Evolutionary conservation across 176 grass and related monocot genomes (phyloP), one percentile per base, ranked within the genome.

Genomic region (Pharus latifolius): DNA sequence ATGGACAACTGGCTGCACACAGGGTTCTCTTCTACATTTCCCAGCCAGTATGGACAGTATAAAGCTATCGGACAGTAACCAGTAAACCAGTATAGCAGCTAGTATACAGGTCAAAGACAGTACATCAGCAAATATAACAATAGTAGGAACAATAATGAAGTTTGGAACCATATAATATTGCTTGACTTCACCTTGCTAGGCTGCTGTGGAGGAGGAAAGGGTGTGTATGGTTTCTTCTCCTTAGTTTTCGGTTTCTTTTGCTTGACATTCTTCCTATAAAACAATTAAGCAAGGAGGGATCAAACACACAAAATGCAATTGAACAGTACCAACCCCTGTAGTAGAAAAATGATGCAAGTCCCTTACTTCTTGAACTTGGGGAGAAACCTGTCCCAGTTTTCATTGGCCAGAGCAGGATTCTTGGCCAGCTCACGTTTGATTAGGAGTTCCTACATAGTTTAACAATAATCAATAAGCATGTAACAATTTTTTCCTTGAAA

Each of bases 221-320:
- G 95, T 60, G 95, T 93, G 49, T 98, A 98, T 32, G 90, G 87
- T 83, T 98, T 98, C 78, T 98, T 98, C 75, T 93, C 89, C 89
- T 98, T 98, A 43, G 78, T 67, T 60, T 91, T 89, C 3, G 78
- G 86, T 48, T 98, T 93, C 81, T 82, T 88, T 77, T 93, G 89
- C 72, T 98, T 86, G 65, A 98, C 94, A 83, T 93, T 98, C 87
- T 98, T 98, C 64, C 94, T 93, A 57, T 50, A 82, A 73, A 74
- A 42, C 33, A 87, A 38, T 56, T 55, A 63, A 42, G 23, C 0
- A 17, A 60, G 29, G 19, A 73, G 13, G 73, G 22, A 51, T 78
- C 22, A 63, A 10, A 62, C 8, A 47, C 26, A 47, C 6, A 44
- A 29, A 24, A 55, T 75, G 32, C 24, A 4, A 60, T 64, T 54